Percentiles rank a stretch among this genome's conserved stretches.
Evolutionary conservation across 768 basidiomycete species (phyloP).

Genomic region (Phallus indusiatus): DNA sequence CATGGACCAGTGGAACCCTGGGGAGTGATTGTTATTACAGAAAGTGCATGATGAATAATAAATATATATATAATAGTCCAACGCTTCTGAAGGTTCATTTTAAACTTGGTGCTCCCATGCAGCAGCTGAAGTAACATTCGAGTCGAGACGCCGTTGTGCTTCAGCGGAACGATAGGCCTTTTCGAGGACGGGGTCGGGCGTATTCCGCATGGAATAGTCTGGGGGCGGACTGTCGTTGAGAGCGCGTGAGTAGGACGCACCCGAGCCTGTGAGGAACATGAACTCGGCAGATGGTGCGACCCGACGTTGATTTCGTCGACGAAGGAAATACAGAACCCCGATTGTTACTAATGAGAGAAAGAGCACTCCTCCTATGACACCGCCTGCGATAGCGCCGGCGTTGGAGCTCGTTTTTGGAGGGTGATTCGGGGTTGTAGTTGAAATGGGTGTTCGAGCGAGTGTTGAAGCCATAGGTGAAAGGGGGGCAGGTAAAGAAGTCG

Average conservation of each 20-base stretch:
- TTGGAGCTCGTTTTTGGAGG: constrained; percentile 10
- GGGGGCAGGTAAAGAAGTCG: constrained; percentile 14
- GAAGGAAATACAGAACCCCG: constrained; percentile 26
- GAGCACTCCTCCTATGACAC: constrained; percentile 39
- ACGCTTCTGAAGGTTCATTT: neutral
- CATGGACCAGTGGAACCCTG: neutral
- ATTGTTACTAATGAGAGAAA: constrained; percentile 27
- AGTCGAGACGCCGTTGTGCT: neutral
- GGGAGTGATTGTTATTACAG: neutral
- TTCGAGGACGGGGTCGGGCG: constrained; percentile 1
- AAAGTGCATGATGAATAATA: neutral
- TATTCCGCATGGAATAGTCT: neutral
- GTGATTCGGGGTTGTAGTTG: neutral
- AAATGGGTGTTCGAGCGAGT: no score
- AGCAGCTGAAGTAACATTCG: neutral
- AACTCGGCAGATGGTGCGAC: constrained; percentile 57
- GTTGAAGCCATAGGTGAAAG: constrained; percentile 16
- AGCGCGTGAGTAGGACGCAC: neutral
- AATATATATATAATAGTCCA: neutral
- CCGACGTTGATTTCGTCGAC: constrained; percentile 31
- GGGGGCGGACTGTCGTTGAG: neutral
- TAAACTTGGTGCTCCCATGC: neutral
- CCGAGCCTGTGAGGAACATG: constrained; percentile 17
- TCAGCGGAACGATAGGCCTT: neutral
- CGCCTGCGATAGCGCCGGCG: constrained; percentile 44